A percentile compares a stretch with the other conserved stretches of the same genome.
These are phyloP conservation scores for Skeletonema menzelii DNA, from an alignment of 108 stramenopile genomes.

Conservation along the genomic window DNA sequence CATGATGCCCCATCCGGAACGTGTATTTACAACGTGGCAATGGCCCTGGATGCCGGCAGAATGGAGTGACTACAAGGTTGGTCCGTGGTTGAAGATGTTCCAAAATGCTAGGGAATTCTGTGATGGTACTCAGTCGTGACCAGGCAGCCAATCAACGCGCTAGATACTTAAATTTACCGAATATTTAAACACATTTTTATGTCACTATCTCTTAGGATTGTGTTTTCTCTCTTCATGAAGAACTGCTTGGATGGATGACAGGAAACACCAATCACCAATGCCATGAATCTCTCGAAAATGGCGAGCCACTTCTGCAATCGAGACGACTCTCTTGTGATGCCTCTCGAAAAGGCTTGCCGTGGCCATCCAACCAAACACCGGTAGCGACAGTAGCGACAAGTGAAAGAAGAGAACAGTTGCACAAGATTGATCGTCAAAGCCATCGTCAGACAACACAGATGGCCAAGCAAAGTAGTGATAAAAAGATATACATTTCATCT, in stretches of 20 bases:
- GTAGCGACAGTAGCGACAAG: background rate
- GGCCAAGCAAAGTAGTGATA: background rate
- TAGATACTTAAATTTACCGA: background rate
- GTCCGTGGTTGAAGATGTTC: constrained; percentile 99
- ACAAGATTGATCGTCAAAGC: background rate
- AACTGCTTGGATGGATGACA: too few species aligned
- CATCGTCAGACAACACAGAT: background rate
- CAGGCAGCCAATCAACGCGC: background rate
- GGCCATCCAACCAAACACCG: background rate
- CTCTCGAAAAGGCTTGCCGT: background rate
- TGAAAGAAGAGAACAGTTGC: background rate
- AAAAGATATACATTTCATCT: background rate
- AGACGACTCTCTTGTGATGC: background rate
- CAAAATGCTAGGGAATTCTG: constrained; percentile 98
- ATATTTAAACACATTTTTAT: background rate
- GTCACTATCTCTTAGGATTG: background rate
- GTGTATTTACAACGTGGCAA: constrained; percentile 97
- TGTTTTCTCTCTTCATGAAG: too few species aligned
- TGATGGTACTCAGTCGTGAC: constrained; percentile 38
- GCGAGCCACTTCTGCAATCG: background rate
- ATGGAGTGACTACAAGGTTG: constrained; percentile 79
- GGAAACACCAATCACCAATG: too few species aligned
- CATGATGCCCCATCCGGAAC: constrained; percentile 99
- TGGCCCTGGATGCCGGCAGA: constrained; percentile 97
- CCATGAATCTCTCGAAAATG: background rate